Conservation (phyloP, 139 green algal genomes). For the Volvox reticuliferus region DNA sequence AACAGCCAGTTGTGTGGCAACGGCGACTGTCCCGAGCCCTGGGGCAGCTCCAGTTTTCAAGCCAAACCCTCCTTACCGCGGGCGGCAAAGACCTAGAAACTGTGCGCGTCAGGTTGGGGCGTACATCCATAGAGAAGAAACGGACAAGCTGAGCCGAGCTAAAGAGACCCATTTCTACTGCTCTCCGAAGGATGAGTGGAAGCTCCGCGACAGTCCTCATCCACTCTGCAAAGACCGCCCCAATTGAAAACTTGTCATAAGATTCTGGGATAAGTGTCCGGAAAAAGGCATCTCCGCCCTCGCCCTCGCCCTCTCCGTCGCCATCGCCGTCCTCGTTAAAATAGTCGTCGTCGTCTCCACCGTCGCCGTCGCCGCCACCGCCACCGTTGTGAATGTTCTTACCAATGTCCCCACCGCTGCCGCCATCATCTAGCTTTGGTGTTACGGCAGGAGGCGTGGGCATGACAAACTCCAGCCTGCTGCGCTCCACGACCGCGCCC, state of each 20-base stretch:
- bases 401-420: constrained; percentile 86
- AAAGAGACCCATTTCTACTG: constrained; percentile 95
- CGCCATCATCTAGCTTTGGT: constrained; percentile 84
- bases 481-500: constrained; percentile 62
- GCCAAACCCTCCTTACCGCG: constrained; percentile 52
- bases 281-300: constrained; percentile 71
- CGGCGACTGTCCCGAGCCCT: no score
- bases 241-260: constrained; percentile 92
- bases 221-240: constrained; percentile 87
- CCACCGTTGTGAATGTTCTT: constrained; percentile 92
- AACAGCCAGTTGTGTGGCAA: no score
- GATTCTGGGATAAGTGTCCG: constrained; percentile 87
- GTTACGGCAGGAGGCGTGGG: constrained; percentile 57
- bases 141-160: constrained; percentile 91
- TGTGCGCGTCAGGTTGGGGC: constrained; percentile 86
- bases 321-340: constrained; percentile 81
- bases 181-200: constrained; percentile 89
- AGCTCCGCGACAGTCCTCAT: constrained; percentile 90
- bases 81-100: constrained; percentile 88
- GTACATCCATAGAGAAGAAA: constrained; percentile 94
- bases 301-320: constrained; percentile 70
- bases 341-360: constrained; percentile 96
- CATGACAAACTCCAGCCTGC: constrained; percentile 70
- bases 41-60: neutral
- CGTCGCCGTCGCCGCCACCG: constrained; percentile 79